A percentile compares a stretch with the other conserved stretches of the same genome.
Evolutionary conservation across 2,329 filamentous ascomycete genomes (phyloP).

Genomic region (Trichophaea hybrida): DNA sequence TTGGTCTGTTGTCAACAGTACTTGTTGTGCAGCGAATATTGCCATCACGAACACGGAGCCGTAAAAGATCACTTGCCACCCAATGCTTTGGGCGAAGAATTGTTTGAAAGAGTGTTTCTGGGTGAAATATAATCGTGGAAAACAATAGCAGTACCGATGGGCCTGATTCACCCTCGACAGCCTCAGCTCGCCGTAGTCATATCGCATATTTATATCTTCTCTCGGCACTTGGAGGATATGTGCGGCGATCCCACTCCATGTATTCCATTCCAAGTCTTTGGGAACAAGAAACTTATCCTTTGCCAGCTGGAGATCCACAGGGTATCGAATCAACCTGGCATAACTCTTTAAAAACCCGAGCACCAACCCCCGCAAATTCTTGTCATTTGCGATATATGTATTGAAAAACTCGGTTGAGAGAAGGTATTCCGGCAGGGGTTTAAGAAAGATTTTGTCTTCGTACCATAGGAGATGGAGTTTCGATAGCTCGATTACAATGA

Average conservation of each 20-base stretch:
- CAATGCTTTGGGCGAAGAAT: no score
- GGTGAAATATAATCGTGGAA: no score
- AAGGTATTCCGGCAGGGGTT: slow-evolving; percentile 32
- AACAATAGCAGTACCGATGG: no score
- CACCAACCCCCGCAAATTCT: slow-evolving; percentile 27
- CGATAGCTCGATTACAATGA: slow-evolving; percentile 27
- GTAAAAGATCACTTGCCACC: no score
- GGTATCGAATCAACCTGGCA: slow-evolving; percentile 31
- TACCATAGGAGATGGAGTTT: slow-evolving; percentile 28
- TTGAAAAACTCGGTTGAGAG: slow-evolving; percentile 31
- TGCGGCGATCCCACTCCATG: slow-evolving; percentile 31
- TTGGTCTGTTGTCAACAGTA: no score
- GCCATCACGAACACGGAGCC: no score
- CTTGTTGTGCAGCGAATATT: no score
- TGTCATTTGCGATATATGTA: slow-evolving; percentile 22
- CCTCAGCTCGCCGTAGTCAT: slow-evolving; percentile 35
- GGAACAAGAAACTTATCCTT: slow-evolving; percentile 29
- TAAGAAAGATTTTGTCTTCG: slow-evolving; percentile 27
- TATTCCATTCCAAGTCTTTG: slow-evolving; percentile 29
- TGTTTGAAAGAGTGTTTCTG: no score
- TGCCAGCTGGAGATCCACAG: slow-evolving; percentile 33
- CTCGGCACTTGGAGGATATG: slow-evolving; percentile 26
- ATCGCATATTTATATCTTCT: slow-evolving; percentile 33
- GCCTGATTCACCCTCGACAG: slow-evolving; percentile 36
- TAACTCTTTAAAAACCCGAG: slow-evolving; percentile 34